Percentiles rank a stretch among this genome's conserved stretches.
These are phyloP conservation scores for Sarocladium kiliense DNA, from an alignment of 2,329 filamentous ascomycete genomes.

Conservation along the genomic window DNA sequence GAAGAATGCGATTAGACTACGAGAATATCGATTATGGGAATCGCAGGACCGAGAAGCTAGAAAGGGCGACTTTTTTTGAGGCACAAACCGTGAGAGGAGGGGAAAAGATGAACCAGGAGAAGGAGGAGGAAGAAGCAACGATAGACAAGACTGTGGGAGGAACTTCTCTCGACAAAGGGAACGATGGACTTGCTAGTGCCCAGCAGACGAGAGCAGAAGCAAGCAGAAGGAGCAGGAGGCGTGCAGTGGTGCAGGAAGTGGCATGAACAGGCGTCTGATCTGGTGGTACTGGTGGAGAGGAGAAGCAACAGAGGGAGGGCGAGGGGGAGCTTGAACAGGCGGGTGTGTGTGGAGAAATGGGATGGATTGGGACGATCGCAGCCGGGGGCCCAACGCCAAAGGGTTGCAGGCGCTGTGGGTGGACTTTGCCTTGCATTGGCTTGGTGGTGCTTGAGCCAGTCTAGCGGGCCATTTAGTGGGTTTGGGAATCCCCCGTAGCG, in stretches of 20 bases:
- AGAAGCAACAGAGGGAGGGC: not conserved
- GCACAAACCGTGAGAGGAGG: not conserved
- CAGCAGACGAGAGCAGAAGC: not conserved
- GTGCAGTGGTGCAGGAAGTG: not conserved
- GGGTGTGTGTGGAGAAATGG: conserved; percentile 8
- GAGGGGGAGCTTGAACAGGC: not conserved
- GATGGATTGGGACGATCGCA: conserved; percentile 5
- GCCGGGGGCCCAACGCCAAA: not conserved
- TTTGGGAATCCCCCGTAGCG: conserved; percentile 1
- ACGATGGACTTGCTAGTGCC: not conserved
- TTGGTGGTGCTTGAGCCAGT: not conserved
- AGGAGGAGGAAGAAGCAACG: not conserved
- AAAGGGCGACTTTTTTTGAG: not conserved
- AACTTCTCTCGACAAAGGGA: not conserved
- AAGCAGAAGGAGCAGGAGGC: not conserved
- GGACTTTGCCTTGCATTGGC: not conserved
- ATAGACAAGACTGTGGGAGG: not conserved
- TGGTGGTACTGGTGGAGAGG: conserved; percentile 2
- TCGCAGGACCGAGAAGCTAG: not conserved
- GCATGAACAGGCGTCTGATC: conserved; percentile 3
- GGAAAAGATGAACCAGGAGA: not conserved
- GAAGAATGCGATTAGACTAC: not conserved
- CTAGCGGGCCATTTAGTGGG: not conserved
- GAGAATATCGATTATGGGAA: not conserved
- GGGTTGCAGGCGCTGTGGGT: not conserved